Conservation (phyloP, 1,284 basidiomycete genomes). For the Ustilago hordei region DNA sequence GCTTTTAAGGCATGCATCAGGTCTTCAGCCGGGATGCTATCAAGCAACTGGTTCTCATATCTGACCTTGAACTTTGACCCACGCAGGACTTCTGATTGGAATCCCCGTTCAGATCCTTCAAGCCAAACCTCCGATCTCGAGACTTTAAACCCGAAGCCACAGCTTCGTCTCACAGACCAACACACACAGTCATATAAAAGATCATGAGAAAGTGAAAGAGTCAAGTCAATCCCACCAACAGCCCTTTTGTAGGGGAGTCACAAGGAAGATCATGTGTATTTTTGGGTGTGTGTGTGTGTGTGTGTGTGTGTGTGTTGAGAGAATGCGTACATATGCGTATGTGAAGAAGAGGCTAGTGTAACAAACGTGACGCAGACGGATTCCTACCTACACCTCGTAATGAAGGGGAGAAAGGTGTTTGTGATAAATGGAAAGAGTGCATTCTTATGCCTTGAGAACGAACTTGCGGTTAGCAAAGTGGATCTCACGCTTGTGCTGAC, state of each 20-base stretch:
- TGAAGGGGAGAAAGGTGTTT: not conserved
- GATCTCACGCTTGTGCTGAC: conserved; percentile 68
- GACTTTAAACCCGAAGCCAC: too few species aligned
- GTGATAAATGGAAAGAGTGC: not conserved
- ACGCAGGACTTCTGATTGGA: too few species aligned
- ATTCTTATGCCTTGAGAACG: conserved; percentile 69
- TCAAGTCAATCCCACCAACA: not conserved
- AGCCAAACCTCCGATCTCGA: too few species aligned
- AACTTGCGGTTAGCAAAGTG: conserved; percentile 68
- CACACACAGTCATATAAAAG: too few species aligned
- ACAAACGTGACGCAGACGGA: not conserved
- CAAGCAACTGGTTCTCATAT: too few species aligned
- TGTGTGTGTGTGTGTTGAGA: conserved; percentile 8
- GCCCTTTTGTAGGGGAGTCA: not conserved
- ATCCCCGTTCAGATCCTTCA: too few species aligned
- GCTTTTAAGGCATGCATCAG: too few species aligned
- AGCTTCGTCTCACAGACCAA: too few species aligned
- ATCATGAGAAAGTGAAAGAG: not conserved
- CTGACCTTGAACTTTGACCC: too few species aligned
- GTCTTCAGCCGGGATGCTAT: too few species aligned
- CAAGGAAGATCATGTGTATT: not conserved
- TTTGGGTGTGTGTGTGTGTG: conserved; percentile 7
- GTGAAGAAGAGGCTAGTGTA: conserved; percentile 5
- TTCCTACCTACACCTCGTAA: not conserved
- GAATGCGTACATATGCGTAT: not conserved